These are phyloP conservation scores for Triticum dicoccoides DNA, from an alignment of 176 grass and related monocot species.

Conservation along the genomic window DNA sequence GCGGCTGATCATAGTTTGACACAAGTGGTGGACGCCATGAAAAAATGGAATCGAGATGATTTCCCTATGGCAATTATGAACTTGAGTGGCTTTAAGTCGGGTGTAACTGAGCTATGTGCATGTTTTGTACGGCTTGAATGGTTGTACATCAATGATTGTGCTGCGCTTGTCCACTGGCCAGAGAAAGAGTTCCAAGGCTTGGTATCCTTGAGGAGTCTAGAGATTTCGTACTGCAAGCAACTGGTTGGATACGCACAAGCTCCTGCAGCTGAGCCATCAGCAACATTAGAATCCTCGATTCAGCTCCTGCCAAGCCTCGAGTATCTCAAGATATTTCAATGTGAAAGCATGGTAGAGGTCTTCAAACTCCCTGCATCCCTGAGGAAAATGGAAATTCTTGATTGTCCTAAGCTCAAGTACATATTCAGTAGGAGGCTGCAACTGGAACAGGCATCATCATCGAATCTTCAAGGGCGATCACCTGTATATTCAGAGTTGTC, in stretches of 20 bases:
- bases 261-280: not conserved
- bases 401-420: not conserved
- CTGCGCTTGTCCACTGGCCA: not conserved
- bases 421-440: not conserved
- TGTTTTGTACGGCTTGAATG: not conserved
- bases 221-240: not conserved
- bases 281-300: not conserved
- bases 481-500: no score
- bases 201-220: not conserved
- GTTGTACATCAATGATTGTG: not conserved
- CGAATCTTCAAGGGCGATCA: no score
- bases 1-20: not conserved
- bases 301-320: not conserved
- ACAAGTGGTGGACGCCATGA: not conserved
- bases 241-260: not conserved
- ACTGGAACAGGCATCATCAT: no score
- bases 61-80: not conserved
- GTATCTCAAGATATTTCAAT: not conserved
- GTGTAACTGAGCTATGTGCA: not conserved
- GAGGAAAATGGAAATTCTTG: not conserved
- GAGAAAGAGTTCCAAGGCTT: not conserved
- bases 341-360: not conserved
- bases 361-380: not conserved
- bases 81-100: not conserved
- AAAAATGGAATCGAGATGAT: not conserved